These are phyloP conservation scores for Venturiaceae sp. DNA, from an alignment of 2,329 filamentous ascomycete genomes.

Conservation along the genomic window DNA sequence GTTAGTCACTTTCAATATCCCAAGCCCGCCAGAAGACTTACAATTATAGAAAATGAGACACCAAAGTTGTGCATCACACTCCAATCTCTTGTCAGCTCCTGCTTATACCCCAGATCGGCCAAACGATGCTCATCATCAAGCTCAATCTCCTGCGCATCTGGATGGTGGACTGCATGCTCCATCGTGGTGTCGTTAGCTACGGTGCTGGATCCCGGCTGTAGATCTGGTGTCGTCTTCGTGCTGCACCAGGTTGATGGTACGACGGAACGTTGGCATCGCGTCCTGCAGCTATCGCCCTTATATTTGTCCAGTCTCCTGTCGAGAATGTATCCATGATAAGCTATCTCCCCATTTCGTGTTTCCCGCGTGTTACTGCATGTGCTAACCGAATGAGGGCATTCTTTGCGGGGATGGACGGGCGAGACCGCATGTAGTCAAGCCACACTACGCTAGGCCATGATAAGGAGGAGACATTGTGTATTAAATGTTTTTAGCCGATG, in stretches of 20 bases:
- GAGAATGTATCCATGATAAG: neutral
- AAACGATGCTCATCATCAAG: slow-evolving; percentile 38
- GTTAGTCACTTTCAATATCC: slow-evolving; percentile 19
- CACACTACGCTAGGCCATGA: neutral
- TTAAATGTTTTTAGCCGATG: no score
- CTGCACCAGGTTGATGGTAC: neutral
- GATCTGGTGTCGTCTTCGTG: neutral
- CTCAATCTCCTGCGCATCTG: neutral
- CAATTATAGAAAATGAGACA: slow-evolving; percentile 51
- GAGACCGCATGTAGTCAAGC: neutral
- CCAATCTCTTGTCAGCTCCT: slow-evolving; percentile 50
- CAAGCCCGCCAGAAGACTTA: slow-evolving; percentile 19
- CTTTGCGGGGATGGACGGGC: neutral
- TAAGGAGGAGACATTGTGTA: neutral
- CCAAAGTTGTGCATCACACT: slow-evolving; percentile 51
- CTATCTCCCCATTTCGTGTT: neutral
- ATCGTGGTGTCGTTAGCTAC: neutral
- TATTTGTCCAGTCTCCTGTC: neutral
- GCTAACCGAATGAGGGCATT: neutral
- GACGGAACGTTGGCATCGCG: neutral
- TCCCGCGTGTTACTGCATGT: neutral
- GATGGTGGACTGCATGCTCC: neutral
- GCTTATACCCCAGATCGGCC: slow-evolving; percentile 50
- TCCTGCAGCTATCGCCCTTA: neutral
- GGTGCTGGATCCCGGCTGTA: neutral